Conservation (phyloP, 2,329 filamentous ascomycete species). For the Colletotrichum spaethianum region DNA sequence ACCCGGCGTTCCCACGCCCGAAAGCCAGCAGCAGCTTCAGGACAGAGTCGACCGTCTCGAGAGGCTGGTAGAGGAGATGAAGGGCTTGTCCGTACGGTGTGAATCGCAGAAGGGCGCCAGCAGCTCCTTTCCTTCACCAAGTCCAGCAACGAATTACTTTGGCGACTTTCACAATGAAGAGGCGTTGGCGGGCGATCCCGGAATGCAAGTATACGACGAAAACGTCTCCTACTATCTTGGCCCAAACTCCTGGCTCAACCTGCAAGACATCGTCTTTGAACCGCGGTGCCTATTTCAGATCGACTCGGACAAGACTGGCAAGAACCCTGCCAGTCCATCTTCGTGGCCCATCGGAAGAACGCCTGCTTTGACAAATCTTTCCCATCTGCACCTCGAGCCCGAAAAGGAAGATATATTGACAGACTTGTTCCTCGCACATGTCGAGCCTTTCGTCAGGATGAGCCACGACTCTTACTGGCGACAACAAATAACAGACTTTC, state of each 20-base stretch:
- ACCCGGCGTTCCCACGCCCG: constrained; percentile 3
- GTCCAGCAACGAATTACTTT: constrained; percentile 2
- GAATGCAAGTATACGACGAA: constrained; percentile 38
- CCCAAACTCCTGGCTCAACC: constrained; percentile 38
- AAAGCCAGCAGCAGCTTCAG: constrained; percentile 35
- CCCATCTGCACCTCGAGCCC: constrained; percentile 27
- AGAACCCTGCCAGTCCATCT: constrained; percentile 24
- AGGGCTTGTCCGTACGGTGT: constrained; percentile 14
- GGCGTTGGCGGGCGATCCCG: constrained; percentile 29
- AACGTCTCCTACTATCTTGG: constrained; percentile 41
- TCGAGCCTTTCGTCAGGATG: constrained; percentile 36
- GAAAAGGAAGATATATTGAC: constrained; percentile 37
- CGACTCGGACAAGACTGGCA: constrained; percentile 30
- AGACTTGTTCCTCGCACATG: constrained; percentile 30
- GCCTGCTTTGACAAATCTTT: constrained; percentile 22
- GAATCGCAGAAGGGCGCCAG: background rate
- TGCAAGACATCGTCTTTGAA: constrained; percentile 37
- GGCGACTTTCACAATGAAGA: constrained; percentile 23
- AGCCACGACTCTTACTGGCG: constrained; percentile 32
- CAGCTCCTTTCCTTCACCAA: constrained; percentile 12
- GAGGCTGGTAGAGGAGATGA: constrained; percentile 34
- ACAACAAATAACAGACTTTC: constrained; percentile 38
- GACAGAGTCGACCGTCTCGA: constrained; percentile 36
- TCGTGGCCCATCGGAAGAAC: constrained; percentile 32
- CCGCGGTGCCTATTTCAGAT: constrained; percentile 37